Base-by-base conservation (phyloP, 78 protist species). In the Planoprotostelium fungivorum region DNA sequence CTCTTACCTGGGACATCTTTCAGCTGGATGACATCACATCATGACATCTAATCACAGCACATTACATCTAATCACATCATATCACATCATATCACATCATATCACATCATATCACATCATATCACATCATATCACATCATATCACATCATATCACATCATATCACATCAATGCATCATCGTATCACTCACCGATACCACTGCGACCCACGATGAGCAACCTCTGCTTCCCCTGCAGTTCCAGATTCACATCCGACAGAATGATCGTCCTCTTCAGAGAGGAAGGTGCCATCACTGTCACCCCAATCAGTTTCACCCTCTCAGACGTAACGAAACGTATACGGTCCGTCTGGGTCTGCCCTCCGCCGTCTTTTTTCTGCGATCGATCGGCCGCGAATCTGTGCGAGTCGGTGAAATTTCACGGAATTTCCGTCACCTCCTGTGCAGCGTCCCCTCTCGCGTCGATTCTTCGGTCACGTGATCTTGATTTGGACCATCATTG, bases 1-100 rank as follows among this genome's bases (percentile, higher is more conserved):
- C 91, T 88, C 91, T 97, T 96, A 34, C 97, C 97, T 51, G 16
- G 73, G 5, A 51, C 5, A 25, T 51, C 16, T 16, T 51, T 16
- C 5, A 16, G 5, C 73, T 51, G n/a, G n/a, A n/a, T n/a, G n/a
- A n/a, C n/a, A n/a, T n/a, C n/a, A n/a, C n/a, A n/a, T n/a, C n/a
- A n/a, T n/a, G n/a, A n/a, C n/a, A n/a, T n/a, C n/a, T n/a, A n/a
- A n/a, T n/a, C n/a, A n/a, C n/a, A n/a, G n/a, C n/a, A n/a, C n/a
- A n/a, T n/a, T n/a, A n/a, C n/a, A n/a, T n/a, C n/a, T n/a, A n/a
- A n/a, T n/a, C n/a, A n/a, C n/a, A n/a, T n/a, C n/a, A n/a, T n/a
- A n/a, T n/a, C n/a, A n/a, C n/a, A n/a, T n/a, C n/a, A n/a, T n/a
- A n/a, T n/a, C n/a, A n/a, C n/a, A n/a, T n/a, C n/a, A n/a, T n/a